Evolutionary conservation across 78 protist genomes (phyloP).

Genomic region (Neovahlkampfia damariscottae): DNA sequence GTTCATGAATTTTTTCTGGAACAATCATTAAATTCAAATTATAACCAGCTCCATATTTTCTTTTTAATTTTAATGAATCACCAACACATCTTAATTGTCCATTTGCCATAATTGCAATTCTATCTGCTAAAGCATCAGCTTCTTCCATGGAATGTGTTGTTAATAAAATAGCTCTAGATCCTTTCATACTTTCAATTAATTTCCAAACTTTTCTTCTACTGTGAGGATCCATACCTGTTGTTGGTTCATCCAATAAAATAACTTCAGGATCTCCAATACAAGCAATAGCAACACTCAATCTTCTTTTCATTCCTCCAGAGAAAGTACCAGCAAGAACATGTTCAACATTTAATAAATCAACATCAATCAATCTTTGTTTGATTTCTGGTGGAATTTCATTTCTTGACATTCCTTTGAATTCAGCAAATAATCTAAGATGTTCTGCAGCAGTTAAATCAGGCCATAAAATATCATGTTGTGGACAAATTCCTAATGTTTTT

Average conservation of each 20-base stretch:
- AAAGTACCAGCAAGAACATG: slow-evolving; percentile 27
- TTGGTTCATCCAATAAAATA: slow-evolving; percentile 35
- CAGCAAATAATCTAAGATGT: slow-evolving; percentile 40
- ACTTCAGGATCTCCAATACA: slow-evolving; percentile 39
- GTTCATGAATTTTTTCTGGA: not conserved
- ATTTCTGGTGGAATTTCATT: not conserved
- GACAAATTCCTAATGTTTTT: slow-evolving; percentile 47
- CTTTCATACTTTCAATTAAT: slow-evolving; percentile 10
- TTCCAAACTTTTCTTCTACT: slow-evolving; percentile 30
- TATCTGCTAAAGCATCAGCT: slow-evolving; percentile 41
- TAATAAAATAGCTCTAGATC: slow-evolving; percentile 17
- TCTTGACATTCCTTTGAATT: slow-evolving; percentile 23
- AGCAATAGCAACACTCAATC: slow-evolving; percentile 62
- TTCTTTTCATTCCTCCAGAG: slow-evolving; percentile 86
- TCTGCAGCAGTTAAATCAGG: slow-evolving; percentile 40
- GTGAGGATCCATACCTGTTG: slow-evolving; percentile 36
- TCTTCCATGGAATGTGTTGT: slow-evolving; percentile 60
- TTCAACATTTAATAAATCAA: slow-evolving; percentile 15
- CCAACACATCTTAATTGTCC: slow-evolving; percentile 29
- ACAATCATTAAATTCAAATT: slow-evolving; percentile 11
- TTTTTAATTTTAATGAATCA: slow-evolving; percentile 46
- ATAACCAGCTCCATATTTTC: slow-evolving; percentile 73
- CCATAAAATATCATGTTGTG: slow-evolving; percentile 58
- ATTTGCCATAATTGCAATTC: slow-evolving; percentile 34
- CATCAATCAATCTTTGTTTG: slow-evolving; percentile 15